phyloP scores from a whole-genome alignment of 2,329 filamentous ascomycete genomes.

The Trichoderma gracile region DNA sequence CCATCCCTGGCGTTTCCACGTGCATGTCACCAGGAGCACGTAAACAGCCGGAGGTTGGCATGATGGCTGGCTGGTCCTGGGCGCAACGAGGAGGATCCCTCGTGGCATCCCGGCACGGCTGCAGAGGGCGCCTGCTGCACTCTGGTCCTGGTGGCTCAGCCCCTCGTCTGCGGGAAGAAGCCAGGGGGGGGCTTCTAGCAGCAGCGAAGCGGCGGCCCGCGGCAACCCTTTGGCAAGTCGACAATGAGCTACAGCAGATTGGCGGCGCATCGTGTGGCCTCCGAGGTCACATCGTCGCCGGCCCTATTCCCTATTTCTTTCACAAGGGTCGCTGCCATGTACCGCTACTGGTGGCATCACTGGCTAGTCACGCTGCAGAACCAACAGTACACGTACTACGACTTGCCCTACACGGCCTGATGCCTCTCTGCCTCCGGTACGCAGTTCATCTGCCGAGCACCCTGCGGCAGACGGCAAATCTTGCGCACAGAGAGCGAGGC shows the following conservation, averaged over 20 bases:
- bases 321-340: background rate
- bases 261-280: constrained; percentile 17
- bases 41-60: constrained; percentile 19
- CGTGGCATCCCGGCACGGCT: constrained; percentile 25
- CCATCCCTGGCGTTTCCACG: constrained; percentile 23
- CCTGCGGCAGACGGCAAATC: constrained; percentile 22
- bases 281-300: constrained; percentile 23
- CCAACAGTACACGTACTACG: background rate
- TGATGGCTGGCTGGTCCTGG: constrained; percentile 13
- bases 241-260: constrained; percentile 9
- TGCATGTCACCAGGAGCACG: constrained; percentile 23
- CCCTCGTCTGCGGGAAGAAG: constrained; percentile 16
- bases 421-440: constrained; percentile 21
- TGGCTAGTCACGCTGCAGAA: background rate
- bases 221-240: constrained; percentile 15
- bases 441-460: constrained; percentile 25
- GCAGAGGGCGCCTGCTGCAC: constrained; percentile 7
- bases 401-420: constrained; percentile 1
- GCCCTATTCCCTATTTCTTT: constrained; percentile 18
- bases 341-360: background rate
- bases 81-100: constrained; percentile 22
- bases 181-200: constrained; percentile 14
- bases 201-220: constrained; percentile 23
- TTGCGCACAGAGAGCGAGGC: background rate
- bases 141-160: constrained; percentile 3